A percentile compares a stretch with the other conserved stretches of the same genome.
These are phyloP conservation scores for Plasmodium inui DNA, from an alignment of 169 alveolate species.

Conservation along the genomic window DNA sequence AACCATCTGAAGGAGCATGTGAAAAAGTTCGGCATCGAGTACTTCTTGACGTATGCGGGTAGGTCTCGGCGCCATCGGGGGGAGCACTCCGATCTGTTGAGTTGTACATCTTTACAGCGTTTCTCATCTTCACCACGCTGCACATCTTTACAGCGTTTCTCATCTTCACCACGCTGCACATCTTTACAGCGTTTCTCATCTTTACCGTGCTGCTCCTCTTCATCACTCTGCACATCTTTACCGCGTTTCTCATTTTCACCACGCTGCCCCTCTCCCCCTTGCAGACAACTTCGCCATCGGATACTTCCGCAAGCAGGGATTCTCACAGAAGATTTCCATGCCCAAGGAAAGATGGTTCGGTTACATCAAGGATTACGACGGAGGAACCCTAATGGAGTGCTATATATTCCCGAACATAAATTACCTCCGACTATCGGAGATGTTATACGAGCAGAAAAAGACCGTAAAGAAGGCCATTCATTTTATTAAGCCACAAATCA, in stretches of 20 bases:
- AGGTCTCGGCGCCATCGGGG: background rate
- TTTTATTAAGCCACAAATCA: conserved; percentile 85
- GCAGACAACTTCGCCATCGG: conserved; percentile 98
- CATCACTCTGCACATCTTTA: background rate
- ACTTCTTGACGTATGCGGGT: conserved; percentile 95
- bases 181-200: too few species aligned
- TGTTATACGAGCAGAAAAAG: conserved; percentile 93
- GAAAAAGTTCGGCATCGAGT: conserved; percentile 92
- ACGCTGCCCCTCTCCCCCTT: conserved; percentile 45
- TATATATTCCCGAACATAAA: conserved; percentile 93
- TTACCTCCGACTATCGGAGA: conserved; percentile 92
- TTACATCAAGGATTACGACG: conserved; percentile 98
- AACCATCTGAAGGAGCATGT: conserved; percentile 97
- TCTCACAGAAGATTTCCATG: conserved; percentile 94
- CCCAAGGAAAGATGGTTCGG: conserved; percentile 97
- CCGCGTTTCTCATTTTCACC: background rate
- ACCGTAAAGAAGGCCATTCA: conserved; percentile 89
- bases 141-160: background rate
- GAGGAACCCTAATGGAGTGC: conserved; percentile 99
- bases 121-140: background rate
- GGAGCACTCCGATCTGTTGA: background rate
- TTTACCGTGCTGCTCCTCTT: background rate
- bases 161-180: too few species aligned
- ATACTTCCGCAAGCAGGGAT: conserved; percentile 97
- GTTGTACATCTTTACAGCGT: background rate